Conservation (phyloP, 169 alveolate species). For the Plasmodium gonderi region DNA sequence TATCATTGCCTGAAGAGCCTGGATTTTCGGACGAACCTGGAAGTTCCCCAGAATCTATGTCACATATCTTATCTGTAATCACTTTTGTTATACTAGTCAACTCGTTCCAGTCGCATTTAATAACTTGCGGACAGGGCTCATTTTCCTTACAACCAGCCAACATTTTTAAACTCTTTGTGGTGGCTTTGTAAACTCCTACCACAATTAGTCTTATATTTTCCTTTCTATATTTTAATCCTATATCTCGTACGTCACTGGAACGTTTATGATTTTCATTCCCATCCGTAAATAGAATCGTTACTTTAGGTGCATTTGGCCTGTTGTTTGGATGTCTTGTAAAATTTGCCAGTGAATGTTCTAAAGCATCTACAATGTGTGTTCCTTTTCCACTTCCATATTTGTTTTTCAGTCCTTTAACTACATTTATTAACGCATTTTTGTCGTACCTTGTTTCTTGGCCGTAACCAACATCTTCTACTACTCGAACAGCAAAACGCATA, state of each 20-base stretch:
- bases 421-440: slow-evolving; percentile 23
- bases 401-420: slow-evolving; percentile 26
- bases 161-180: slow-evolving; percentile 9
- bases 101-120: slow-evolving; percentile 34
- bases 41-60: slow-evolving; percentile 7
- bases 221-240: slow-evolving; percentile 38
- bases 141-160: slow-evolving; percentile 34
- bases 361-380: slow-evolving; percentile 39
- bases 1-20: background rate
- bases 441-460: slow-evolving; percentile 41
- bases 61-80: slow-evolving; percentile 60
- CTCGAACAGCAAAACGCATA: slow-evolving; percentile 33
- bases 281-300: slow-evolving; percentile 54
- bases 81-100: slow-evolving; percentile 31
- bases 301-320: slow-evolving; percentile 46
- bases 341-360: slow-evolving; percentile 21
- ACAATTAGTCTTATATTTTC: slow-evolving; percentile 39
- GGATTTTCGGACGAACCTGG: slow-evolving; percentile 4
- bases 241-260: slow-evolving; percentile 6
- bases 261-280: slow-evolving; percentile 40
- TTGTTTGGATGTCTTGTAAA: slow-evolving; percentile 62
- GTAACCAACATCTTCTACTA: slow-evolving; percentile 39
- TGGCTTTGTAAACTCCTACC: slow-evolving; percentile 58
- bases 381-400: slow-evolving; percentile 28
- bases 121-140: slow-evolving; percentile 45